phyloP scores from a whole-genome alignment of 257 asterid genomes.

The Echites panduratus region DNA sequence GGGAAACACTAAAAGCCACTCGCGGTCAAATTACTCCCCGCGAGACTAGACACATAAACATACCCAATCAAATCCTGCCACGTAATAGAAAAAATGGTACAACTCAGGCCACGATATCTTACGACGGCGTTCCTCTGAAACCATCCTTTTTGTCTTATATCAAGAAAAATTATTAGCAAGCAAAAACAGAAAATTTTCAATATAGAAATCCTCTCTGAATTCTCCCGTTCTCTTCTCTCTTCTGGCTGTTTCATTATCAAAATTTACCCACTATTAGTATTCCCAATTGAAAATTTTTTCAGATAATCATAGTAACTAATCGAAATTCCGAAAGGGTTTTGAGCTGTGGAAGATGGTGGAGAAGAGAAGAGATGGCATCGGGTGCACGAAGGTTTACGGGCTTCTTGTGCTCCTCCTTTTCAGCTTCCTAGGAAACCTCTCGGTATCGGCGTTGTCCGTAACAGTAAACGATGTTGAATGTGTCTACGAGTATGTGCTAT shows the following conservation, averaged over 20 bases:
- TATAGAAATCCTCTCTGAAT: background rate
- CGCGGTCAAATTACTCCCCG: background rate
- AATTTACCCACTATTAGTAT: background rate
- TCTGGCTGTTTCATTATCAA: background rate
- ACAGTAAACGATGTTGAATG: slow-evolving; percentile 70
- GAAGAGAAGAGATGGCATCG: slow-evolving; percentile 22
- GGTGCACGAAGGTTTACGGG: slow-evolving; percentile 26
- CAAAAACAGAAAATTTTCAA: no score
- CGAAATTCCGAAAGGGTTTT: background rate
- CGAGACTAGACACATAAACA: background rate
- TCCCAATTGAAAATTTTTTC: background rate
- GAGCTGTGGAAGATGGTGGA: slow-evolving; percentile 18
- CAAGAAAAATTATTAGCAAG: no score
- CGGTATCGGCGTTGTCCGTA: slow-evolving; percentile 41
- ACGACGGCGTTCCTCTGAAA: background rate
- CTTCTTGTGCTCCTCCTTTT: slow-evolving; percentile 30
- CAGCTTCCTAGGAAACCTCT: slow-evolving; percentile 31
- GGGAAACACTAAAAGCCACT: no score
- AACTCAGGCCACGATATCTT: background rate
- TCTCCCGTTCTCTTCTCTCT: background rate
- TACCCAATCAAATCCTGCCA: background rate
- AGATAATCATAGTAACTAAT: background rate
- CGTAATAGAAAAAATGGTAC: background rate
- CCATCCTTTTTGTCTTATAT: no score
- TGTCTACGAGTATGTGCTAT: slow-evolving; percentile 67